Conservation (phyloP, 345 rosid genomes). For the Pistacia integerrima region DNA sequence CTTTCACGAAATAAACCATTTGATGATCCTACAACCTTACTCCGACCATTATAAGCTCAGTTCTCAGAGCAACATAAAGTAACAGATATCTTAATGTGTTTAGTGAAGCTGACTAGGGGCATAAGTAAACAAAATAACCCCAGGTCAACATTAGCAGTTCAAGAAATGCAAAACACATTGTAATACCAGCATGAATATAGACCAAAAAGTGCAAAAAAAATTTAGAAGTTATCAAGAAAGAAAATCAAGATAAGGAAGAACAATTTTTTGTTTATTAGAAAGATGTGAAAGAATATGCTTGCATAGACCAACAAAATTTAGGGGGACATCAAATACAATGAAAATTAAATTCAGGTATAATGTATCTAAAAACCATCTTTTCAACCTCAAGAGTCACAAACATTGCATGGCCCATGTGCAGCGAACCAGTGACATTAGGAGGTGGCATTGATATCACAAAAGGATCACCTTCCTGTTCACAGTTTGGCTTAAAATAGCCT, state of each 20-base stretch:
- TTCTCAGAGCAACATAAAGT: too few relatives aligned
- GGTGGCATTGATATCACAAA: constrained; percentile 98
- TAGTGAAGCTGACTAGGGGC: too few relatives aligned
- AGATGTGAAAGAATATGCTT: not conserved
- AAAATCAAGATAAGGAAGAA: not conserved
- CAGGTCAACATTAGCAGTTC: too few relatives aligned
- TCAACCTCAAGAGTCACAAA: constrained; percentile 95
- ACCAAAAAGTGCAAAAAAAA: too few relatives aligned
- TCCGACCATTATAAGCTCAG: too few relatives aligned
- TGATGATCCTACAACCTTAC: too few relatives aligned
- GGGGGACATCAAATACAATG: constrained; percentile 12
- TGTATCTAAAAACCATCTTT: constrained; percentile 27
- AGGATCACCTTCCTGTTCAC: constrained; percentile 68
- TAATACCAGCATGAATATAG: too few relatives aligned
- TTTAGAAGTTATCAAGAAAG: not conserved
- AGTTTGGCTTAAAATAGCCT: constrained; percentile 84
- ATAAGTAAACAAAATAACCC: too few relatives aligned
- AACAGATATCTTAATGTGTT: too few relatives aligned
- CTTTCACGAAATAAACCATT: too few relatives aligned
- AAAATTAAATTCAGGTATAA: constrained; percentile 32
- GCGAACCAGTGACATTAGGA: constrained; percentile 95
- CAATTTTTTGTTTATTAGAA: too few relatives aligned
- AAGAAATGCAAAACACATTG: too few relatives aligned
- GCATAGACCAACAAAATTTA: not conserved
- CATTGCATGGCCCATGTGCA: constrained; percentile 99